Evolutionary conservation across 2,329 filamentous ascomycete genomes (phyloP), one percentile per base, ranked within the genome.

Genomic region (Claviceps sp.): DNA sequence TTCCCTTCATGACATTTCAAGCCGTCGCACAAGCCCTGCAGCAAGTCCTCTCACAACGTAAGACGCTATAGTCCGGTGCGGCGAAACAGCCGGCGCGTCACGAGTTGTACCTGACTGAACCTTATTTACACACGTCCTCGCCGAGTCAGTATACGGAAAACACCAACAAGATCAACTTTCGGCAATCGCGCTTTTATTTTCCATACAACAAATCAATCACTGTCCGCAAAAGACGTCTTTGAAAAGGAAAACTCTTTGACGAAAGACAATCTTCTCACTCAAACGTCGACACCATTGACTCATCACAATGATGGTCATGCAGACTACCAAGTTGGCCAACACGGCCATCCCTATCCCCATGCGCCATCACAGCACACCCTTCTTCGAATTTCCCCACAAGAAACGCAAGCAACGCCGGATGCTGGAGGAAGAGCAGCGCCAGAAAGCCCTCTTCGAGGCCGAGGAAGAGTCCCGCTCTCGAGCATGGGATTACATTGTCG

Each of bases 401-500:
- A 57, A 56, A 52, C 57, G 58, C 47, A 55, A 54, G 47, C 59
- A 56, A 45, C 53, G 49, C 20, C 56, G 58, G 13, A 37, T 58
- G n/a, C 42, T 54, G n/a, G 56, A 59, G 51, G 52, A 59, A 38
- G 53, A 52, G 40, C 38, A 52, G 41, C 51, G 55, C 26, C 56
- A 58, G 43, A 53, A 57, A 6, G 56, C 57, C n/a, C 61, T 60
- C 30, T 57, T 61, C 40, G 59, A 66, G 51, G 63, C 61, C 37
- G 60, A 66, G 36, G 62, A 62, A 42, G 59, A 56, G 8, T 62
- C 64, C 30, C 62, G 61, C 49, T 58, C 58, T 34, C 60, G 61
- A 51, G 66, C 66, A 5, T 60, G 55, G 55, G 55, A 64, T 50
- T 68, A 64, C 54, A 60, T 69, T 53, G 52, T 60, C 41, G 59